Base-by-base conservation (phyloP, 2,329 filamentous ascomycete genomes). In the Lachnellula occidentalis region DNA sequence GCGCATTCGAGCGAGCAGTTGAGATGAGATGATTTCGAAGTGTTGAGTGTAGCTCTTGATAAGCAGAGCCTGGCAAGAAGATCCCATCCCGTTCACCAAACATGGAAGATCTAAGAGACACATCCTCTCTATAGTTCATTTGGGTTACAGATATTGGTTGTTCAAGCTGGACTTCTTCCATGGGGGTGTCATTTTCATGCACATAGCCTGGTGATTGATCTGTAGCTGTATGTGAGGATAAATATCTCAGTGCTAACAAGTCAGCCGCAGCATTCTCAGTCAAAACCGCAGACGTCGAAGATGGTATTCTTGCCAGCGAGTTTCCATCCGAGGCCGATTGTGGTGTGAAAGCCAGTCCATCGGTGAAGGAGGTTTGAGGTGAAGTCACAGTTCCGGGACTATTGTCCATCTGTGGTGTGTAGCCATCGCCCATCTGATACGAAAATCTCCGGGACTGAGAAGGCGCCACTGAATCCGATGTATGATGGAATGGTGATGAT, bases 1-100 rank as follows among this genome's bases (percentile, higher is more conserved):
- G 71, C 0, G 63, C 67, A 54, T 69, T 71, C 1, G 75, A 73
- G 6, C 70, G 68, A 3, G 72, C 73, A 21, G 75, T 74, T 31
- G 73, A 72, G 17, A 78, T 72, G 21, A 77, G 69, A 22, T 74
- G 71, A 46, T 75, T 72, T 15, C 75, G 69, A 2, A 78, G 61
- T 1, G 73, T 73, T 1, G 73, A 73, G 52, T 77, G 74, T 1
- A 76, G 64, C 42, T 76, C 74, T 51, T 75, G 73, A 37, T 77
- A 78, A 1, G 72, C 70, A 1, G 75, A 76, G 1, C 75, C 75
- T 1, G 75, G 75, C 2, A 76, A 58, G 54, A 78, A 78, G 19
- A 78, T 71, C 48, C 75, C 74, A 48, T 67, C 67, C 11, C 34
- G 31, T 19, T 51, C 47, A 39, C 54, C 57, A 45, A 58, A 59